These are phyloP conservation scores for Fusarium xylarioides DNA, from an alignment of 2,329 filamentous ascomycete species.

Conservation along the genomic window DNA sequence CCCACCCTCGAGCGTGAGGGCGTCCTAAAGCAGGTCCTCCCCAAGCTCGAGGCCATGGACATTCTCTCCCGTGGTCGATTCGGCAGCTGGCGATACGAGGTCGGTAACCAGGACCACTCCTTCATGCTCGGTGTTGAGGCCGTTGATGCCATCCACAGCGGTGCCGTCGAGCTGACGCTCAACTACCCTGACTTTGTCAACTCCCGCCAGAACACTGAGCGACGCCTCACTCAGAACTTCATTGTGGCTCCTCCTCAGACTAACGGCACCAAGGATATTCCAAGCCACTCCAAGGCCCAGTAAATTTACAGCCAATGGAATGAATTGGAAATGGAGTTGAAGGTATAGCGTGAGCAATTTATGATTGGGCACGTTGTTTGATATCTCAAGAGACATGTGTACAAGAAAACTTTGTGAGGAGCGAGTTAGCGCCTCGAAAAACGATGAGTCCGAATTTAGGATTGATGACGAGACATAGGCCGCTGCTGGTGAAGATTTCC, in stretches of 20 bases:
- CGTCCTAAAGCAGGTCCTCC: constrained; percentile 89
- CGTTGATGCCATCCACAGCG: constrained; percentile 88
- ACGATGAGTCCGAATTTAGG: constrained; percentile 40
- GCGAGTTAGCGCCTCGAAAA: constrained; percentile 30
- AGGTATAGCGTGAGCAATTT: constrained; percentile 24
- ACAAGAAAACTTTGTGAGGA: constrained; percentile 36
- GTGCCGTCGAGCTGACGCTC: constrained; percentile 88
- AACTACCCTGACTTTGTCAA: constrained; percentile 99
- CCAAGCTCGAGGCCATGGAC: constrained; percentile 88
- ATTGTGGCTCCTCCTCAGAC: constrained; percentile 49
- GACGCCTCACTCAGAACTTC: constrained; percentile 57
- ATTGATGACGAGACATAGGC: constrained; percentile 38
- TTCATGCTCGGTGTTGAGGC: constrained; percentile 98
- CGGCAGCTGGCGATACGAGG: constrained; percentile 97
- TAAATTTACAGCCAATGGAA: constrained; percentile 41
- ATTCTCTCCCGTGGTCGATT: constrained; percentile 97
- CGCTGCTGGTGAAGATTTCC: constrained; percentile 34
- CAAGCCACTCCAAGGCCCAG: constrained; percentile 50
- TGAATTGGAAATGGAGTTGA: constrained; percentile 20
- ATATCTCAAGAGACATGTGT: constrained; percentile 38
- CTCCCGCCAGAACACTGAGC: constrained; percentile 68
- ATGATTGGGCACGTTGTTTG: constrained; percentile 34
- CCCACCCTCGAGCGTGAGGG: constrained; percentile 95
- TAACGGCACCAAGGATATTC: constrained; percentile 50
- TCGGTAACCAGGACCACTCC: constrained; percentile 95